Conservation (phyloP, 805 yeast species). For the Candida vaughaniae region DNA sequence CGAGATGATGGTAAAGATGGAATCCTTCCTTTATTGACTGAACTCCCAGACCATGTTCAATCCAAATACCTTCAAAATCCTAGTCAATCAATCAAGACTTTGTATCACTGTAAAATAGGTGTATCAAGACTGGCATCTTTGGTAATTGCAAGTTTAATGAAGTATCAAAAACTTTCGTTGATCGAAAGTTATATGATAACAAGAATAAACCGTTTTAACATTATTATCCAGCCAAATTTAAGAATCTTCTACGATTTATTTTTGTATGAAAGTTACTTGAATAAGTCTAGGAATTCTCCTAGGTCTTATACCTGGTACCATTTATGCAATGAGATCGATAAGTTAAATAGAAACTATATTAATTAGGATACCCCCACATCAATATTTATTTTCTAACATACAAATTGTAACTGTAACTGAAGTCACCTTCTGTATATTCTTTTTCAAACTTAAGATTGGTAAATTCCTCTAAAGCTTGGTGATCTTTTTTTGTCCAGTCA, state of each 20-base stretch:
- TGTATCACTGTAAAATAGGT: slow-evolving; percentile 42
- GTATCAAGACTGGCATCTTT: slow-evolving; percentile 44
- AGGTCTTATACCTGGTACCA: slow-evolving; percentile 26
- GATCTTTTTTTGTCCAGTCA: slow-evolving; percentile 37
- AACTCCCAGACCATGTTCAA: slow-evolving; percentile 30
- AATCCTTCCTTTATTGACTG: slow-evolving; percentile 25
- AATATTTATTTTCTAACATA: slow-evolving; percentile 8
- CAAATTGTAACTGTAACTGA: slow-evolving; percentile 9
- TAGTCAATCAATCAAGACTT: slow-evolving; percentile 13
- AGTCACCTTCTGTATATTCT: slow-evolving; percentile 12
- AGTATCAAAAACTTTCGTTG: slow-evolving; percentile 26
- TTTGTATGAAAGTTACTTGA: slow-evolving; percentile 25
- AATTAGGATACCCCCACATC: slow-evolving; percentile 1
- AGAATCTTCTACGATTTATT: slow-evolving; percentile 38
- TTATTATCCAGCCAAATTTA: slow-evolving; percentile 43
- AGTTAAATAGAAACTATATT: slow-evolving; percentile 28
- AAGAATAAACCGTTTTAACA: slow-evolving; percentile 38
- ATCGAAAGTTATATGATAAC: slow-evolving; percentile 37
- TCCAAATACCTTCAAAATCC: slow-evolving; percentile 24
- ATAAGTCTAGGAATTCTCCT: slow-evolving; percentile 10
- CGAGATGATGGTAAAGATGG: slow-evolving; percentile 42
- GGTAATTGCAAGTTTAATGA: slow-evolving; percentile 40
- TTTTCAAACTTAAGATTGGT: slow-evolving; percentile 31
- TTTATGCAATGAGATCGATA: slow-evolving; percentile 28
- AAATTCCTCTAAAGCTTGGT: slow-evolving; percentile 34